Percentiles rank a stretch among this genome's conserved stretches.
These are phyloP conservation scores for Albatrellus sp. DNA, from an alignment of 1,284 basidiomycete genomes.

Conservation along the genomic window DNA sequence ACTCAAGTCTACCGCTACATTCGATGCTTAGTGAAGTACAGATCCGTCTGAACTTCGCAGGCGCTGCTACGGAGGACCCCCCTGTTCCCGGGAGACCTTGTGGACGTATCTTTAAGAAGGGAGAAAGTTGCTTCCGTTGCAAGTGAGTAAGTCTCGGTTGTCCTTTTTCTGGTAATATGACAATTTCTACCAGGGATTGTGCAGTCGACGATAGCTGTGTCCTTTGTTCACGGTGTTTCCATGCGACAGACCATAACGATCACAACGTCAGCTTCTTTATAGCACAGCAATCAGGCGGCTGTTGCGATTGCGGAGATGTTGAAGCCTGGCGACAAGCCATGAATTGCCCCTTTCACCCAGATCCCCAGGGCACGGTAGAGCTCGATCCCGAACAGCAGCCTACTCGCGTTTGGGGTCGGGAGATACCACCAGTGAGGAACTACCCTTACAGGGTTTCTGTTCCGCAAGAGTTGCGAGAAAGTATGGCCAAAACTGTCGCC, in stretches of 20 bases:
- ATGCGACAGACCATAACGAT: conserved; percentile 67
- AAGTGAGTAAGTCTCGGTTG: conserved; percentile 45
- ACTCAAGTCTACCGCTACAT: conserved; percentile 46
- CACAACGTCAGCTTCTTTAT: conserved; percentile 90
- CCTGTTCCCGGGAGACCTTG: conserved; percentile 56
- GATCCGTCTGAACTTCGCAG: conserved; percentile 36
- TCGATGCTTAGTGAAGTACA: conserved; percentile 58
- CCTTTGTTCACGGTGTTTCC: conserved; percentile 80
- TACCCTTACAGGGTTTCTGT: conserved; percentile 44
- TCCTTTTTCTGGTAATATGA: conserved; percentile 1
- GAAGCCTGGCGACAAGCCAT: conserved; percentile 71
- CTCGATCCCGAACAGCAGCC: conserved; percentile 17
- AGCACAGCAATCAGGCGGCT: conserved; percentile 81
- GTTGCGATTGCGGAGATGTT: conserved; percentile 86
- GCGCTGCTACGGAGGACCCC: conserved; percentile 43
- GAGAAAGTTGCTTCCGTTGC: conserved; percentile 83
- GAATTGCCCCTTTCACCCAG: conserved; percentile 61
- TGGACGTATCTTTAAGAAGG: conserved; percentile 70
- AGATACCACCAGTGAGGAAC: conserved; percentile 44
- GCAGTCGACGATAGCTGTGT: conserved; percentile 82
- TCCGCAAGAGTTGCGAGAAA: conserved; percentile 56
- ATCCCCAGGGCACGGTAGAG: conserved; percentile 15
- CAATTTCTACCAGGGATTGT: conserved; percentile 55
- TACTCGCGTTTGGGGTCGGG: conserved; percentile 24
- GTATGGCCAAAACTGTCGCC: conserved; percentile 62